Evolutionary conservation across 345 rosid species (phyloP).

Genomic region (thale cress (Arabidopsis thaliana)): DNA sequence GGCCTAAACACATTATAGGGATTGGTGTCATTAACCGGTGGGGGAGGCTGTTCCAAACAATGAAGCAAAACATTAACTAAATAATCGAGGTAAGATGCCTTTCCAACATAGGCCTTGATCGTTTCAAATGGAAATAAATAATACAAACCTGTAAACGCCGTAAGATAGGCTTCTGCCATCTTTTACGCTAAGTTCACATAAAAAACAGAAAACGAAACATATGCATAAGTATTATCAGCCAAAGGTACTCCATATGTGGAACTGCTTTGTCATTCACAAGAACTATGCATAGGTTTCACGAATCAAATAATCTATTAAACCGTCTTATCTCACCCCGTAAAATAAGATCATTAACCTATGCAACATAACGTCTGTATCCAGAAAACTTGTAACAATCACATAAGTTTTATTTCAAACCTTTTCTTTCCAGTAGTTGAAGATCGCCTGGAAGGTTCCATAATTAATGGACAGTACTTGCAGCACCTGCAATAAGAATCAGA

Average conservation of each 20-base stretch:
- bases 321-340: background rate
- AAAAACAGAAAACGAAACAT: slow-evolving; percentile 23
- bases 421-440: slow-evolving; percentile 88
- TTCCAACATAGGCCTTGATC: slow-evolving; percentile 17
- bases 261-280: slow-evolving; percentile 12
- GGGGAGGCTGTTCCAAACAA: slow-evolving; percentile 79
- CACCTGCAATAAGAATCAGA: slow-evolving; percentile 57
- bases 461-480: slow-evolving; percentile 67
- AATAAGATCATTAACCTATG: slow-evolving; percentile 4
- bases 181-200: slow-evolving; percentile 69
- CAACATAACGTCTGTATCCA: slow-evolving; percentile 1
- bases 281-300: slow-evolving; percentile 22
- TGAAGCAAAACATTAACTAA: slow-evolving; percentile 23
- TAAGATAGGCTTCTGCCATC: slow-evolving; percentile 97
- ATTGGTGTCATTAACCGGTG: slow-evolving; percentile 95
- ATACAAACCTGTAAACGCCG: slow-evolving; percentile 94
- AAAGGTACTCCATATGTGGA: slow-evolving; percentile 16
- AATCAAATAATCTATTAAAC: slow-evolving; percentile 22
- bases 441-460: slow-evolving; percentile 71
- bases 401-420: slow-evolving; percentile 59
- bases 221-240: slow-evolving; percentile 23
- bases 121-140: background rate
- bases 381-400: slow-evolving; percentile 15
- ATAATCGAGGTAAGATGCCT: background rate
- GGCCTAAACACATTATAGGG: slow-evolving; percentile 98